Percentiles rank a stretch among this genome's conserved stretches.
Conservation (phyloP, 179 eudicot genomes). For the Beta macrorhiza region DNA sequence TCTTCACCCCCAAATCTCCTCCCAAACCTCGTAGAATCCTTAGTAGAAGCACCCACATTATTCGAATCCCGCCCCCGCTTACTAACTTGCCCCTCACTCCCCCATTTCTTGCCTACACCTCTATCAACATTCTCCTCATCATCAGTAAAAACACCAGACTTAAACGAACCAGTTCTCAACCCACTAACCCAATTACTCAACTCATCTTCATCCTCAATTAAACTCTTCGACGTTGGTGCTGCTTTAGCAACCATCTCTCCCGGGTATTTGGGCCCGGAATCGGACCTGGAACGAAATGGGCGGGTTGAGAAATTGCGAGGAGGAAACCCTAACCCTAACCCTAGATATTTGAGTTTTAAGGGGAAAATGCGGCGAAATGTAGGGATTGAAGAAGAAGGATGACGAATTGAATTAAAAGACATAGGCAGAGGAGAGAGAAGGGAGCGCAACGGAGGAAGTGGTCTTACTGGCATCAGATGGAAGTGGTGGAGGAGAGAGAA, state of each 20-base stretch:
- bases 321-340: slow-evolving; percentile 25
- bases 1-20: slow-evolving; percentile 17
- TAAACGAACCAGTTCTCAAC: slow-evolving; percentile 50
- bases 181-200: slow-evolving; percentile 77
- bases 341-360: slow-evolving; percentile 50
- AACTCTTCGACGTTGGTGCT: slow-evolving; percentile 43
- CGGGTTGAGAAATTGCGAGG: slow-evolving; percentile 41
- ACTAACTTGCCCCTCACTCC: not conserved
- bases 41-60: not conserved
- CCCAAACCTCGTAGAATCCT: slow-evolving; percentile 16
- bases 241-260: slow-evolving; percentile 23
- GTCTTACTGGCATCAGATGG: slow-evolving; percentile 39
- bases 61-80: slow-evolving; percentile 26
- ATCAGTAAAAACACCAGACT: slow-evolving; percentile 43
- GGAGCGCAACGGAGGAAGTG: slow-evolving; percentile 34
- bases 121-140: slow-evolving; percentile 42
- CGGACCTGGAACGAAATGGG: slow-evolving; percentile 26
- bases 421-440: slow-evolving; percentile 45
- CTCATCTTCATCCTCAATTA: slow-evolving; percentile 83
- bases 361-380: slow-evolving; percentile 53
- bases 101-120: slow-evolving; percentile 24
- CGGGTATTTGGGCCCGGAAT: slow-evolving; percentile 21
- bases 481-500: not conserved
- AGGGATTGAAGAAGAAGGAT: slow-evolving; percentile 33
- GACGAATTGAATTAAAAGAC: slow-evolving; percentile 34